Evolutionary conservation across 345 rosid genomes (phyloP), one percentile per base, ranked within the genome.

Genomic region (Noccaea bulbosa): DNA sequence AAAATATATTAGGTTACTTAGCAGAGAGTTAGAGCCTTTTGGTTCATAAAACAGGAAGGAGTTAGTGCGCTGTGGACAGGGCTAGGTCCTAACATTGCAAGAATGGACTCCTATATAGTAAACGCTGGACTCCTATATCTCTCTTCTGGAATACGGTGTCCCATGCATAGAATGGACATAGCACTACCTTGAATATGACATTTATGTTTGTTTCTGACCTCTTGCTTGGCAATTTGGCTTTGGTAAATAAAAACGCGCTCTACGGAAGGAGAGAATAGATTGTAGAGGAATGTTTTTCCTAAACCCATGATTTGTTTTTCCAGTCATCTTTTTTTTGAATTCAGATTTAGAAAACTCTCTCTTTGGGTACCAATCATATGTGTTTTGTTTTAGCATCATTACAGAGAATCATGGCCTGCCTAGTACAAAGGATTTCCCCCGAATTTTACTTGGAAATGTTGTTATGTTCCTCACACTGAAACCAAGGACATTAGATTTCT

Each of bases 371-470:
- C 27, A 7, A 52, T 60, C 62, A 68, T 32, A 32, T 33, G n/a
- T 64, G 72, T 64, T 70, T 7, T 79, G 32, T 45, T 74, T 48
- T 51, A 67, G 57, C 41, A 12, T 47, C 96, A n/a, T n/a, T n/a
- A n/a, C n/a, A n/a, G n/a, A n/a, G n/a, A n/a, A n/a, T n/a, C n/a
- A n/a, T n/a, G n/a, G n/a, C n/a, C n/a, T n/a, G n/a, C n/a, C 62
- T 94, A 89, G 64, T 94, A 91, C 52, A 94, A 94, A 81, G 97
- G 97, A 16, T 94, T 94, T 73, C 81, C 89, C 41, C 97, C 96
- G 10, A 94, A 94, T 83, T 91, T 94, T 63, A 88, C 95, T 49
- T 94, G 99, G 99, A 24, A 94, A 94, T 1, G 97, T 72, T 12
- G 65, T 91, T 44, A 91, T 94, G 99, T 91, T 94, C 82, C 86